Base-by-base conservation (phyloP, 2,329 filamentous ascomycete genomes). In the Fusarium nodosum region DNA sequence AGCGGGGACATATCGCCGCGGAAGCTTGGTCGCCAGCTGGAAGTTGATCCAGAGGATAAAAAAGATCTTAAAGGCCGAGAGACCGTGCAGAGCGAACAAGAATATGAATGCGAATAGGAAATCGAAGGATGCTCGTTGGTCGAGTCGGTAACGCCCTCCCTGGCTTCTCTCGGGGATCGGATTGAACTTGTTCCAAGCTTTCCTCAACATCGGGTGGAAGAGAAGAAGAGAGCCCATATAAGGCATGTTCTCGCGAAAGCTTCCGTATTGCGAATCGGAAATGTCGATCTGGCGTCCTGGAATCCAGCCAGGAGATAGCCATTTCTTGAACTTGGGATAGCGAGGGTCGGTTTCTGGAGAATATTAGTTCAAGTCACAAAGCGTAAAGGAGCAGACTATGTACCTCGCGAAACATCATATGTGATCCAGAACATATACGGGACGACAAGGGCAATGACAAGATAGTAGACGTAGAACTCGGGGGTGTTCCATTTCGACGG, bases 401-500 rank as follows among this genome's bases (percentile, higher is more conserved):
- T 80, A 94, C 94, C 87, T 81, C 90, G 87, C 26, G 96, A 99
- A 46, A 97, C 93, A 80, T 93, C 88, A 72, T 94, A 92, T 12
- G 91, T 90, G n/a, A 91, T 85, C 84, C 93, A 97, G 81, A 97
- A 93, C 94, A 99, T 99, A 74, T 90, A 86, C 11, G 93, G 93
- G 28, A 98, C 85, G 57, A 84, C 85, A 8, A 87, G 77, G 31
- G 85, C 66, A 73, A 97, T 87, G 70, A 93, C 80, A 22, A 91
- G 48, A 72, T 90, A 91, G 82, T 99, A 98, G 56, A 94, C 73
- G 77, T 88, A 91, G 82, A 96, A 98, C 81, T 99, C 96, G 4
- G 87, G 86, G 0, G 94, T 97, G 26, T 86, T 88, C 95, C 95
- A 99, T 89, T 87, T 91, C 44, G 94, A 87, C 36, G 89, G 87